Evolutionary conservation across 352 stramenopile genomes (phyloP), one percentile per base, ranked within the genome.

Genomic region (Globisporangium paddicum): DNA sequence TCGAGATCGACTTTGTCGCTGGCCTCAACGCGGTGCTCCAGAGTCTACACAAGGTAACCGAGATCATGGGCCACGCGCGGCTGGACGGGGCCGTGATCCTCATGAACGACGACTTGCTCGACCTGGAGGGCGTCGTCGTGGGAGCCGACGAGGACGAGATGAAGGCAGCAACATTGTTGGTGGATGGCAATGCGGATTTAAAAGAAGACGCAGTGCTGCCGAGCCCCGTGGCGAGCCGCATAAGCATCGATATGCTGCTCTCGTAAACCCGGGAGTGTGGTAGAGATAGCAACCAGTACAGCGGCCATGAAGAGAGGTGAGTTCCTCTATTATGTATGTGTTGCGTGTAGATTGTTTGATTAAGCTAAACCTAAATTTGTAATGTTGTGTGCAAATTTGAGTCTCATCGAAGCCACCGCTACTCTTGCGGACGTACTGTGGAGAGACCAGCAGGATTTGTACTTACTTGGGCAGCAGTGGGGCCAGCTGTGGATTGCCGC

Each of bases 1-100:
- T 55, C 19, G 55, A 75, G 8, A 55, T 83, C n/a, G 69, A 80
- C 60, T 84, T 84, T 55, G 63, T 82, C 5, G 34, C 51, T 6
- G 76, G 71, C 0, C 45, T 83, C 42, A 78, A 68, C 44, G 52
- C 52, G 2, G 44, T 74, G 16, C 61, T 88, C 19, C 19, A 51
- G 23, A 68, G 42, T 28, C 45, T 69, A 1, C 25, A 44, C 2
- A 25, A 61, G 25, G 62, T 69, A 32, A 62, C 51, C 8, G 44
- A 19, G 16, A 58, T 69, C 50, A 62, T 69, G 62, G 49, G 51
- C 37, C 51, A 26, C 30, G 62, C 62, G 26, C 50, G 58, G 8
- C 49, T 69, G 21, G 41, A 69, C 10, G 63, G 58, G 21, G 35
- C 30, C 28, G 21, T 61, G 2, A 66, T 69, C 32, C n/a, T 63